A percentile compares a stretch with the other conserved stretches of the same genome.
Evolutionary conservation across 2,329 filamentous ascomycete species (phyloP).

Genomic region (Macrophomina phaseolina): DNA sequence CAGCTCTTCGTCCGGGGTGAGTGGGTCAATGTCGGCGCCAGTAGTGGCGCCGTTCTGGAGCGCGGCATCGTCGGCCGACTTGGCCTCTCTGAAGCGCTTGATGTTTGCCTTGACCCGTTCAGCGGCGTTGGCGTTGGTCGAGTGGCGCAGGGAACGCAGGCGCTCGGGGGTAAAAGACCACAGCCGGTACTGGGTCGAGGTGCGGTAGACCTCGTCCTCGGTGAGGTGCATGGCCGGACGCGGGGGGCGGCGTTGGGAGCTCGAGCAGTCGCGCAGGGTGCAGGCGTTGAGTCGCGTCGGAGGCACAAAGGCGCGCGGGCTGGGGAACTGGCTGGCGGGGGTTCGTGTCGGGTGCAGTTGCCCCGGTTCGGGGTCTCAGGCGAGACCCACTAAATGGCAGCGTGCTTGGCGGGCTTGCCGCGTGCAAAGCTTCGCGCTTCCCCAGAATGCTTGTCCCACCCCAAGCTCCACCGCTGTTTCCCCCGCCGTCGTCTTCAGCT

Average conservation of each 20-base stretch:
- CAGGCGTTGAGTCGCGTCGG: constrained; percentile 14
- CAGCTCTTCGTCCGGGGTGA: constrained; percentile 83
- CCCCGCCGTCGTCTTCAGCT: neutral
- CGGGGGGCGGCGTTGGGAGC: neutral
- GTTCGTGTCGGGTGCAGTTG: constrained; percentile 1
- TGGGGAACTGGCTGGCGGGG: neutral
- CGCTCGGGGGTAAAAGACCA: constrained; percentile 87
- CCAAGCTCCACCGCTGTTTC: neutral
- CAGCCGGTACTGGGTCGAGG: constrained; percentile 86
- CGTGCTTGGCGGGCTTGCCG: constrained; percentile 13
- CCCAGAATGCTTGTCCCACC: constrained; percentile 11
- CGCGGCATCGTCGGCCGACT: constrained; percentile 45
- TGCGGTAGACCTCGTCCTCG: constrained; percentile 89
- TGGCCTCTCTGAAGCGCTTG: constrained; percentile 51
- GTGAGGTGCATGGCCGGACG: constrained; percentile 58
- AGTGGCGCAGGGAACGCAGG: constrained; percentile 72
- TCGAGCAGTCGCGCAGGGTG: constrained; percentile 1
- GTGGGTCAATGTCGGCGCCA: constrained; percentile 62
- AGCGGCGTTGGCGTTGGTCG: constrained; percentile 80
- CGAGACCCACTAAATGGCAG: neutral
- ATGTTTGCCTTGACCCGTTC: constrained; percentile 68
- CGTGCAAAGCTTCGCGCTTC: neutral
- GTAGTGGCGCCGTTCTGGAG: constrained; percentile 28
- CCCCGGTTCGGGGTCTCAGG: neutral
- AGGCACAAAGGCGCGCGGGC: neutral